Base-by-base conservation (phyloP, 106 monocot genomes). In the Apostasia ramifera region DNA sequence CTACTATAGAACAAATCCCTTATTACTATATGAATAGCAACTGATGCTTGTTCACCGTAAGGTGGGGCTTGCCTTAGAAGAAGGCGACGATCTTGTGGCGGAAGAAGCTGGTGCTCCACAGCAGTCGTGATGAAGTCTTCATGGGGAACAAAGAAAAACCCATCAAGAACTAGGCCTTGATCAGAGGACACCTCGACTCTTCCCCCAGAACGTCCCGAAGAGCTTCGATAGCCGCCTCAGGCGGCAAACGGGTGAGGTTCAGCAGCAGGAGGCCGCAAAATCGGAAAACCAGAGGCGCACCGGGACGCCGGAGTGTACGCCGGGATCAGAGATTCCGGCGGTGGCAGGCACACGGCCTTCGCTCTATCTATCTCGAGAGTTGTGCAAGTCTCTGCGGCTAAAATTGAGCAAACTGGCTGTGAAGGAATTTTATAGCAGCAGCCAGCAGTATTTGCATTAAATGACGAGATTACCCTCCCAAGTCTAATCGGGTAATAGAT, bases 41-140 rank as follows among this genome's bases (percentile, higher is more conserved):
- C 51, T n/a, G 6, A 15, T 8, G 43, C 37, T 5, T 57, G 54
- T 14, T 66, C 11, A 15, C 13, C 55, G 6, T 1, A 6, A 8
- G 43, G 11, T 8, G 44, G 37, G 14, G 1, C 52, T 26, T 3
- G 10, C 11, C 45, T 42, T 46, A 76, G 46, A 66, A 76, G 76
- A 59, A 53, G 66, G 61, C n/a, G 51, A 49, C 42, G 70, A 53
- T 61, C 92, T 93, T 93, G 74, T 93, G 92, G 72, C 92, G 88
- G 73, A 93, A 93, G 83, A 93, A 93, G 70, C 88, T 88, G 66
- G 92, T 79, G 53, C 79, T 86, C 92, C 56, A 56, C 56, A 56
- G 56, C 56, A 56, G 14, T 56, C 56, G 56, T 4, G 56, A 4
- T 4, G 56, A 56, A 4, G 56, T 56, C 8, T 56, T 56, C 56